Evolutionary conservation across 148 eudicot genomes (phyloP).

Genomic region (Vaccinium darrowii): DNA sequence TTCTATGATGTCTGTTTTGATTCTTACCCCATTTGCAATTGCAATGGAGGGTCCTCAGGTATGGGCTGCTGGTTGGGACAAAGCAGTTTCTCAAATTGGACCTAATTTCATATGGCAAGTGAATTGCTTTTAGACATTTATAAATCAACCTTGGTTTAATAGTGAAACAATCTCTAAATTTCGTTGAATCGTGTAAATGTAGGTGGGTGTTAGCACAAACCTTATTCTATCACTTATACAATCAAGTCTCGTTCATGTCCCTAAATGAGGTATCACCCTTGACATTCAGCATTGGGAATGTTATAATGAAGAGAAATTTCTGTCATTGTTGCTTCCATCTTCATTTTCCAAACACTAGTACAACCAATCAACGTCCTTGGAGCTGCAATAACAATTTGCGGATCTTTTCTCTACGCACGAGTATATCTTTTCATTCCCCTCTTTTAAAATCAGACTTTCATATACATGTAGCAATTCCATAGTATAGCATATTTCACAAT

Average conservation of each 20-base stretch:
- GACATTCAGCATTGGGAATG: conserved; percentile 55
- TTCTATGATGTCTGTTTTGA: conserved; percentile 46
- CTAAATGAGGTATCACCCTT: conserved; percentile 51
- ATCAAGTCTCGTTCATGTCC: conserved; percentile 57
- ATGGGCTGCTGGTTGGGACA: conserved; percentile 53
- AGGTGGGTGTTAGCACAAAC: conserved; percentile 57
- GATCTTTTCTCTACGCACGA: conserved; percentile 52
- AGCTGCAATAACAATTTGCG: conserved; percentile 50
- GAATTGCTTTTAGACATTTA: neutral
- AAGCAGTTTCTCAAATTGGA: conserved; percentile 45
- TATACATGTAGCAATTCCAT: too few species aligned
- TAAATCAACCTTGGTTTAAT: neutral
- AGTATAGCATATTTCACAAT: neutral
- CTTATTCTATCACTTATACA: conserved; percentile 55
- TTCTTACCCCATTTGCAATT: conserved; percentile 53
- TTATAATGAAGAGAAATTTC: conserved; percentile 51
- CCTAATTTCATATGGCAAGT: conserved; percentile 44
- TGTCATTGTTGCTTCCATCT: conserved; percentile 49
- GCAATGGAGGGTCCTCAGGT: conserved; percentile 55
- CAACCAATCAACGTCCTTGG: conserved; percentile 52
- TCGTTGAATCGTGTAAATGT: neutral
- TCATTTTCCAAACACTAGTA: conserved; percentile 45
- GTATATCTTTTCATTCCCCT: conserved; percentile 16
- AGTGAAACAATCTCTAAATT: neutral
- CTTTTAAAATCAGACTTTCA: too few species aligned